Conservation (phyloP, 2,329 filamentous ascomycete genomes). For the Paramyrothecium roridum region DNA sequence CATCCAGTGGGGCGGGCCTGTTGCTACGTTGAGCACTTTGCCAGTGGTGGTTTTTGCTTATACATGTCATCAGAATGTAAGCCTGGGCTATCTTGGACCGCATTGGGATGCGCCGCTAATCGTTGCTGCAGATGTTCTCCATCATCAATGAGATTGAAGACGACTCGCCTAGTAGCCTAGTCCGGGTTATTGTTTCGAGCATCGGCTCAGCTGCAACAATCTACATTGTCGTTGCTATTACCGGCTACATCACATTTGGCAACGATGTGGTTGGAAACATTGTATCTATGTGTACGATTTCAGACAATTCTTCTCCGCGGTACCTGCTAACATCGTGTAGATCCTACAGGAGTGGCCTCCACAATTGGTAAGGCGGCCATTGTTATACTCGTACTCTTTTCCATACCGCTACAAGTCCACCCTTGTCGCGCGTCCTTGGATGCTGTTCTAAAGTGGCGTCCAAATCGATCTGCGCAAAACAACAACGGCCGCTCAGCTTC, state of each 20-base stretch:
- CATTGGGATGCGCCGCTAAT: background rate
- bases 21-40: slow-evolving; percentile 78
- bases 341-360: slow-evolving; percentile 59
- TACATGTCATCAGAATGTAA: slow-evolving; percentile 95
- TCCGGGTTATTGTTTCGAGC: slow-evolving; percentile 74
- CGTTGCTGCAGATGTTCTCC: slow-evolving; percentile 83
- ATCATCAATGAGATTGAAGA: slow-evolving; percentile 93
- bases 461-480: slow-evolving; percentile 42
- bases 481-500: slow-evolving; percentile 35
- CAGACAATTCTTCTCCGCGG: background rate
- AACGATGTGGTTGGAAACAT: slow-evolving; percentile 90
- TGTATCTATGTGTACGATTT: slow-evolving; percentile 76
- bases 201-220: slow-evolving; percentile 85
- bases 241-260: slow-evolving; percentile 93
- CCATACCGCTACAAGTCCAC: slow-evolving; percentile 91
- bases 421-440: slow-evolving; percentile 94
- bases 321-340: slow-evolving; percentile 23
- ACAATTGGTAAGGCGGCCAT: slow-evolving; percentile 95
- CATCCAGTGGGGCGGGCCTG: slow-evolving; percentile 74
- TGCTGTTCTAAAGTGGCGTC: slow-evolving; percentile 90
- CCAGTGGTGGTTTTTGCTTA: slow-evolving; percentile 99
- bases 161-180: slow-evolving; percentile 71
- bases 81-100: slow-evolving; percentile 17
- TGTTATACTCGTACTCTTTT: slow-evolving; percentile 93
- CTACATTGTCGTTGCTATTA: slow-evolving; percentile 89